Conservation (phyloP, 2,329 filamentous ascomycete species). For the Samsoniella hepiali region DNA sequence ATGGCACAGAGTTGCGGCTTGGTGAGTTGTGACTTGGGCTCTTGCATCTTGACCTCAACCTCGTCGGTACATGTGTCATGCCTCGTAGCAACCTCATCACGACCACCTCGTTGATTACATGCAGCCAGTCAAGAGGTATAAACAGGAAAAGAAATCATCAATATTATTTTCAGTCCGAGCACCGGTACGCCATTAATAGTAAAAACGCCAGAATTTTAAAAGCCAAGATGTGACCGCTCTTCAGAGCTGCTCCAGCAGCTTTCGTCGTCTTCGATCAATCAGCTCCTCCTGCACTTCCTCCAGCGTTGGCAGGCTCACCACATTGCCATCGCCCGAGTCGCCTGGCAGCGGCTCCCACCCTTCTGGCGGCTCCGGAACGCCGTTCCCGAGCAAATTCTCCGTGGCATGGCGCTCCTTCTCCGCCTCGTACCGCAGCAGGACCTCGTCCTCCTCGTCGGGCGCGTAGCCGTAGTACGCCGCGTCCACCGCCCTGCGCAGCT, state of each 20-base stretch:
- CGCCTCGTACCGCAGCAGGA: constrained; percentile 74
- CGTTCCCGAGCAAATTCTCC: constrained; percentile 61
- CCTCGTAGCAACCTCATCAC: background rate
- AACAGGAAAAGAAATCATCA: background rate
- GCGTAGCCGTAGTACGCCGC: constrained; percentile 96
- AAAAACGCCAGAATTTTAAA: background rate
- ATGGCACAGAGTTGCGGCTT: no score
- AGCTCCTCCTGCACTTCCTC: constrained; percentile 95
- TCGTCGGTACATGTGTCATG: background rate
- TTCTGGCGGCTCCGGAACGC: constrained; percentile 54
- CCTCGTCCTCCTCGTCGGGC: constrained; percentile 84
- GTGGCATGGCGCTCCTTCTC: constrained; percentile 79
- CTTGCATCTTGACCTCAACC: background rate
- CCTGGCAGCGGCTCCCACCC: constrained; percentile 86
- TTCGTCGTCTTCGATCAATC: constrained; percentile 78
- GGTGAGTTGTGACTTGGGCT: background rate
- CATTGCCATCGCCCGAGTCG: constrained; percentile 75
- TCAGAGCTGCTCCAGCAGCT: constrained; percentile 75
- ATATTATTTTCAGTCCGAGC: constrained; percentile 1
- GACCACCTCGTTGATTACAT: no score
- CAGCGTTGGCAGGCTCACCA: constrained; percentile 78
- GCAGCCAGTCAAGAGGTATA: background rate
- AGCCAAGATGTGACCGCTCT: no score
- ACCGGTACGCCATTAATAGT: constrained; percentile 1
- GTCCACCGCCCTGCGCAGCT: constrained; percentile 75